Base-by-base conservation (phyloP, 768 basidiomycete genomes). In the Termitomyces bulborhizus region DNA sequence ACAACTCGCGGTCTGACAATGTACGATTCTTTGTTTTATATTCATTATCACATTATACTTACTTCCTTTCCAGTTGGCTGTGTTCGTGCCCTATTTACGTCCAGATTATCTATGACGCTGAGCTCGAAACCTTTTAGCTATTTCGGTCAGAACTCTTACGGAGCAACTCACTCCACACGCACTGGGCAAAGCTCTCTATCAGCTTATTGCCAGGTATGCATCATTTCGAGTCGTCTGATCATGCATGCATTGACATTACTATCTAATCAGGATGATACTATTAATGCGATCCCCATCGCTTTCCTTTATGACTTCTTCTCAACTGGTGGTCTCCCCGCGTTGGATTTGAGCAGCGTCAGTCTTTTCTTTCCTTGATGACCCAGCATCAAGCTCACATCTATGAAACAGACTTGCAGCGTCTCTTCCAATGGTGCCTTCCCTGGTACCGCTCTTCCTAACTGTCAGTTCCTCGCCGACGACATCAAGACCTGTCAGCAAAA, bases 281-380 rank as follows among this genome's bases (percentile, higher is more conserved):
- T 86, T 45, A 74, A 87, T 59, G 77, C 71, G 39, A 71, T 87
- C 46, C 85, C 85, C 0, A 54, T 87, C 44, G 84, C 84, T 1
- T 87, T 86, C 65, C 57, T 88, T 34, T 69, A 79, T 58, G 73
- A 78, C 46, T 86, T 82, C 70, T 85, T 80, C 67, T 78, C 77
- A 16, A 71, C 75, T 9, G 85, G 81, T 7, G 79, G 78, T 52
- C 63, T 79, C 7, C 86, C 85, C 3, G 76, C 79, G 9, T 73
- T 88, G 56, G 73, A 88, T 66, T 65, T 88, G 37, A 75, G 84
- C 41, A 85, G 85, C 62, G 85, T 80, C 54, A 59, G 59, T 55
- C 12, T 29, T 46, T 36, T 15, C 6, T 37, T 7, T 42, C 29
- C 12, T 43, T 24, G 15, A 36, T 18, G 1, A 15, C 15, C 29